A percentile compares a stretch with the other conserved stretches of the same genome.
Evolutionary conservation across 225 moss, liverwort and hornwort species (phyloP).

Genomic region (Marchantia paleacea): DNA sequence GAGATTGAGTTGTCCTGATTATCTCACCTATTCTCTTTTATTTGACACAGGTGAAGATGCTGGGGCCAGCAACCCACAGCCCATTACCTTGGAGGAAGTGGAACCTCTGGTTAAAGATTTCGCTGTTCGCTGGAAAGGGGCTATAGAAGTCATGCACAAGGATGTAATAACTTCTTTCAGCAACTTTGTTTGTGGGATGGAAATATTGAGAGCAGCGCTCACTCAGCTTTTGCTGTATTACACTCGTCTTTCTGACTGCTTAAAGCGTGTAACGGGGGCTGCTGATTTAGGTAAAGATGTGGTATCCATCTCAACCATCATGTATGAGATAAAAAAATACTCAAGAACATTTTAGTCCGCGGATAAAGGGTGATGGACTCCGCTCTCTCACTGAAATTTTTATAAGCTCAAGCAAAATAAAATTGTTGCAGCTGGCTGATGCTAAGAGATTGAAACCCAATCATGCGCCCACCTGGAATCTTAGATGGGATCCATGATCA

Average conservation of each 20-base stretch:
- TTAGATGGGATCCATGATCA: no score
- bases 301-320: slow-evolving; percentile 94
- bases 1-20: neutral
- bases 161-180: slow-evolving; percentile 98
- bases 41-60: slow-evolving; percentile 66
- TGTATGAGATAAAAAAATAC: slow-evolving; percentile 99
- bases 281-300: slow-evolving; percentile 95
- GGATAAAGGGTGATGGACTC: neutral
- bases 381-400: neutral
- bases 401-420: neutral
- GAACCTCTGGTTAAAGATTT: slow-evolving; percentile 97
- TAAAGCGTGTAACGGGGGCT: slow-evolving; percentile 89
- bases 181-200: slow-evolving; percentile 99
- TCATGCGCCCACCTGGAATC: no score
- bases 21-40: neutral
- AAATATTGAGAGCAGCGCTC: slow-evolving; percentile 92
- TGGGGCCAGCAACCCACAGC: slow-evolving; percentile 64
- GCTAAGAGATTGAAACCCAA: neutral
- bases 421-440: neutral
- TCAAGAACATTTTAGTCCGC: slow-evolving; percentile 79
- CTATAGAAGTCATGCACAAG: slow-evolving; percentile 98
- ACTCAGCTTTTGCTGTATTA: slow-evolving; percentile 94
- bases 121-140: slow-evolving; percentile 90
- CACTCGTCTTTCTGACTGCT: slow-evolving; percentile 89
- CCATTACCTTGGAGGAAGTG: slow-evolving; percentile 82